Conservation (phyloP, 2,329 filamentous ascomycete species). For the Neocatenulostroma microsporum region DNA sequence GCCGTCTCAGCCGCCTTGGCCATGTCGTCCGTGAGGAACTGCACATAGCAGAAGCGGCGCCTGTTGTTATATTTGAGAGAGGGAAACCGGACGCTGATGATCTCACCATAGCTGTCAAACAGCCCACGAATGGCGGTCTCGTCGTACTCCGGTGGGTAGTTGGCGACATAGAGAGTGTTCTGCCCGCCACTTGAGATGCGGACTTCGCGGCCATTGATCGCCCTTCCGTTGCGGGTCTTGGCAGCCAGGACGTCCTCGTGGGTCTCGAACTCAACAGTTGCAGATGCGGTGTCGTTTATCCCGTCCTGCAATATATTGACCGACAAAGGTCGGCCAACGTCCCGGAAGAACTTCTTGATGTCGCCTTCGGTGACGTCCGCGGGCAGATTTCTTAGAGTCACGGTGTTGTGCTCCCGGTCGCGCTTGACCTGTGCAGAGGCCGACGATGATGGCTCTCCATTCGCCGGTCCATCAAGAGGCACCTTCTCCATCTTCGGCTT, state of each 20-base stretch:
- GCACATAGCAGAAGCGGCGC: constrained; percentile 90
- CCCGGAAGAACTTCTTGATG: constrained; percentile 82
- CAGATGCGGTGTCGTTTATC: constrained; percentile 54
- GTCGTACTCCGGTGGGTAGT: constrained; percentile 73
- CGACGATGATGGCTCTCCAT: constrained; percentile 30
- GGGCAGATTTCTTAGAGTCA: constrained; percentile 74
- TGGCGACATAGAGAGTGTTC: constrained; percentile 80
- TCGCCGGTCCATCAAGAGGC: constrained; percentile 11
- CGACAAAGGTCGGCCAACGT: constrained; percentile 76
- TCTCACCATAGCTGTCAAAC: constrained; percentile 67
- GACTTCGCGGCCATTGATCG: constrained; percentile 65
- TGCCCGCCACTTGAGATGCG: constrained; percentile 66
- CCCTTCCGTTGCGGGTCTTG: constrained; percentile 71
- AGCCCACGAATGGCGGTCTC: constrained; percentile 60
- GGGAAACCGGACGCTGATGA: constrained; percentile 80
- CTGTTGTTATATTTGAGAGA: constrained; percentile 83
- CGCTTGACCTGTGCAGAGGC: constrained; percentile 51
- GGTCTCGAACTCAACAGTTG: constrained; percentile 76
- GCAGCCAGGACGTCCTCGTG: constrained; percentile 75
- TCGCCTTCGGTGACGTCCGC: constrained; percentile 59
- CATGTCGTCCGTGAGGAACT: constrained; percentile 64
- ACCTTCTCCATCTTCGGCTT: constrained; percentile 51
- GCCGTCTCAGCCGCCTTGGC: constrained; percentile 61
- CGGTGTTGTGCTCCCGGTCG: constrained; percentile 82
- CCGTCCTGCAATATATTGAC: constrained; percentile 60